These are phyloP conservation scores for Yarrowia sp. DNA, from an alignment of 805 yeast genomes.

Conservation along the genomic window DNA sequence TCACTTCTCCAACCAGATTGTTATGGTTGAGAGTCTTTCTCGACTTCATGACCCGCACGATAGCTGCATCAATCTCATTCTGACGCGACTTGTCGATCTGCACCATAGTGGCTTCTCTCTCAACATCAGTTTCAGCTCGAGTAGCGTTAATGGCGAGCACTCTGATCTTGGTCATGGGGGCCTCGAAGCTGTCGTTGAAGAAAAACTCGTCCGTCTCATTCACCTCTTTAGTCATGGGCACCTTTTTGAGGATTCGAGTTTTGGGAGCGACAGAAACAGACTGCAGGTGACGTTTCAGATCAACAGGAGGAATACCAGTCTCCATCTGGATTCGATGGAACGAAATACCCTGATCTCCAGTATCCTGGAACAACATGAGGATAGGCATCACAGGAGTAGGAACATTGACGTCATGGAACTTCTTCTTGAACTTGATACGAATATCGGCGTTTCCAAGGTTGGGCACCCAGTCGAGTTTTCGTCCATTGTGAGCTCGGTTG, in stretches of 20 bases:
- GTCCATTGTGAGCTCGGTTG: conserved; percentile 51
- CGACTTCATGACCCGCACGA: conserved; percentile 82
- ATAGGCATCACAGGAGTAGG: conserved; percentile 80
- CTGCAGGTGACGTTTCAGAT: conserved; percentile 71
- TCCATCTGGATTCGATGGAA: conserved; percentile 59
- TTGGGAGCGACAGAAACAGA: conserved; percentile 83
- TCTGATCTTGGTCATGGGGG: conserved; percentile 67
- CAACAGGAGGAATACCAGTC: conserved; percentile 71
- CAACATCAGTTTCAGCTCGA: conserved; percentile 53
- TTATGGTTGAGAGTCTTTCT: conserved; percentile 60
- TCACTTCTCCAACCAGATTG: conserved; percentile 63
- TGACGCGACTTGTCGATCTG: conserved; percentile 61
- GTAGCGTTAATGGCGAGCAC: conserved; percentile 62
- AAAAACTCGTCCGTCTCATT: conserved; percentile 60
- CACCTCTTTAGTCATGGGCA: conserved; percentile 72
- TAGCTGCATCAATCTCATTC: conserved; percentile 75
- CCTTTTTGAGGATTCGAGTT: conserved; percentile 68
- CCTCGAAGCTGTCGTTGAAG: conserved; percentile 65
- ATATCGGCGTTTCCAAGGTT: conserved; percentile 81
- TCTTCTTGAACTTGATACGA: conserved; percentile 62
- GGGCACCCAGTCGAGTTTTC: conserved; percentile 74
- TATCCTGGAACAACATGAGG: conserved; percentile 67
- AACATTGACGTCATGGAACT: conserved; percentile 74
- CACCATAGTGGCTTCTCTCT: conserved; percentile 50
- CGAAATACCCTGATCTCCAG: conserved; percentile 47